Base-by-base conservation (phyloP, 1,284 basidiomycete genomes). In the Malassezia nana region DNA sequence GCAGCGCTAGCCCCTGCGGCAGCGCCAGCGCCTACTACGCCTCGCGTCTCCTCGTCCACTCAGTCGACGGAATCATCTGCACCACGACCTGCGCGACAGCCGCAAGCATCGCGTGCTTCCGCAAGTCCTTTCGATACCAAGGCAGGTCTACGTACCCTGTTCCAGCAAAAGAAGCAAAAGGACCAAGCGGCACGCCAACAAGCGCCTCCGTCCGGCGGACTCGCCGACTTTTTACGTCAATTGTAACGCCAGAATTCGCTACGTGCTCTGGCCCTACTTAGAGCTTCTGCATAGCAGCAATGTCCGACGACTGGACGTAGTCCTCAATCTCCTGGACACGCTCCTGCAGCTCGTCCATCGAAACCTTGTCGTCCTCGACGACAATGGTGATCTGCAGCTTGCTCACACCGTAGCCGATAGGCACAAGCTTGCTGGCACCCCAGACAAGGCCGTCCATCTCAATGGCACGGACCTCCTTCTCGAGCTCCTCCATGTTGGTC, bases 301-400 rank as follows among this genome's bases (percentile, higher is more conserved):
- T 61, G 76, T 98, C 94, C 42, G 86, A 81, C 75, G 87, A 91
- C 81, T 98, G 92, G 66, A 96, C 85, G 76, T 86, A 89, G 75
- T 98, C 94, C 55, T 95, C 91, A 68, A 90, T 84, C 71, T 78
- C 73, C 47, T 74, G 65, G 51, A 70, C 64, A 57, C 59, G 57
- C 60, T 73, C 70, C 78, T 96, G 89, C 64, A 99, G 82, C 41
- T 96, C 90, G 65, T 95, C 89, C 63, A 86, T 79, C 18, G 90
- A 94, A 58, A 99, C 84, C 69, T 91, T 87, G 71, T 92, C 91
- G 62, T 92, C 89, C 84, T 90, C 92, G 65, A 98, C 82, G 74
- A 98, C 94, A 49, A 98, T 77, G 56, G 84, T 95, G 77, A 96
- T 88, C 81, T 95, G 89, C 60, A 90, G 80, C 79, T 89, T 90